Evolutionary conservation across 495 filamentous ascomycete genomes (phyloP), one percentile per base, ranked within the genome.

Genomic region (Chaetomium tenue): DNA sequence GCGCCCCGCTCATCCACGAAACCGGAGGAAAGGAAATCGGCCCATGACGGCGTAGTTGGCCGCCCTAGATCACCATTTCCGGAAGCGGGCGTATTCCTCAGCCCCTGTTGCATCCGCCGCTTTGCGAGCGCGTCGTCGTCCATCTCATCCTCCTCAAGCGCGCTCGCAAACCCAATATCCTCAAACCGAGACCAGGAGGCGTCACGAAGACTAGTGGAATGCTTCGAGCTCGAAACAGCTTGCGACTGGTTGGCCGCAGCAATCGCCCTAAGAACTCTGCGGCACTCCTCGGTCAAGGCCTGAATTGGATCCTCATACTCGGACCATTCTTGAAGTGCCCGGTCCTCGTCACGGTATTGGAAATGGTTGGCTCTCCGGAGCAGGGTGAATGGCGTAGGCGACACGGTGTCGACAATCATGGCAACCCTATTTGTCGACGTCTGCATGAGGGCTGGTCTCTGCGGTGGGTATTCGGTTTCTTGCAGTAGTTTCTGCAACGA

Each of bases 141-240:
- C 42, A 85, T 77, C 15, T 88, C 86, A 11, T 87, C 82, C 42
- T 90, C 89, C 57, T 90, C 87, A n/a, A 91, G 81, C 0, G 89
- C 72, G 60, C 86, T 89, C 9, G 90, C 85, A 66, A 98, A 98
- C 4, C 94, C 94, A 68, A 97, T 85, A 75, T 98, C 94, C 72
- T 97, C 91, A 70, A 98, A 98, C 55, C 91, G 85, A 37, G 94
- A 97, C 94, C 94, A 98, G 6, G 91, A 92, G 28, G 92, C 89
- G 76, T 96, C 93, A 25, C 84, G 84, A 55, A 91, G 77, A 67
- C 87, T 86, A 16, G 88, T 87, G 2, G 89, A 86, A 61, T 84
- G 79, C 73, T 91, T 89, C 20, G 84, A 81, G 67, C 81, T 87
- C 5, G 87, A 84, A 28, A 86, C 82, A 16, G 73, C 74, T 55